Evolutionary conservation across 2,329 filamentous ascomycete species (phyloP), one percentile per base, ranked within the genome.

Genomic region (Stagonosporopsis tanaceti): DNA sequence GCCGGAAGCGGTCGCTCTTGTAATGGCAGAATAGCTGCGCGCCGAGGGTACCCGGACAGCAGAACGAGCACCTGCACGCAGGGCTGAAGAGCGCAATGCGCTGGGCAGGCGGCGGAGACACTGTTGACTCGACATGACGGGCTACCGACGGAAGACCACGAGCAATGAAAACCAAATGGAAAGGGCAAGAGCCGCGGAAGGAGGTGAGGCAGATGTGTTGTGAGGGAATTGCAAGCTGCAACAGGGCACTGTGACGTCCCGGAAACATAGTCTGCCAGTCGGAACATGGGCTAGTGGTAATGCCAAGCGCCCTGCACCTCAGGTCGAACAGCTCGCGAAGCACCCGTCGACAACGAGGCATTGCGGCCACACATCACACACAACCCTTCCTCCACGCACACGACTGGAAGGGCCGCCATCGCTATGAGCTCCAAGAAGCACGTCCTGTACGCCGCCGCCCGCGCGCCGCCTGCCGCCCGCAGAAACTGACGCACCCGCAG

Each of bases 401-500:
- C 61, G 46, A 55, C 42, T 47, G 60, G 54, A 53, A 60, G 54
- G 52, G 52, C 37, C 53, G 42, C 53, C 45, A 58, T 64, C 67
- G 69, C 60, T 58, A 80, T 80, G 78, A 77, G 77, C 66, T 73
- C 76, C 64, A 75, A 74, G 63, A 68, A 64, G 42, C 67, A 72
- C 41, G 75, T 77, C 50, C 62, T 75, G 75, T 77, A 59, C 66
- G 75, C 57, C 59, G 50, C 53, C 51, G 35, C 53, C 46, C 41
- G 58, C 47, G 50, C 42, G 40, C 42, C 59, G 53, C 57, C 56
- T 59, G 46, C 60, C 53, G 48, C 51, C 22, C 47, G 50, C 62
- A 65, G 57, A 67, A 35, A 62, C 63, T 76, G 74, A 67, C 76
- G 64, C 47, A 35, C 54, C 42, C 55, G 58, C 74, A 88, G 87